Evolutionary conservation across 768 basidiomycete genomes (phyloP).

Genomic region (Xerocomus spinulosus): DNA sequence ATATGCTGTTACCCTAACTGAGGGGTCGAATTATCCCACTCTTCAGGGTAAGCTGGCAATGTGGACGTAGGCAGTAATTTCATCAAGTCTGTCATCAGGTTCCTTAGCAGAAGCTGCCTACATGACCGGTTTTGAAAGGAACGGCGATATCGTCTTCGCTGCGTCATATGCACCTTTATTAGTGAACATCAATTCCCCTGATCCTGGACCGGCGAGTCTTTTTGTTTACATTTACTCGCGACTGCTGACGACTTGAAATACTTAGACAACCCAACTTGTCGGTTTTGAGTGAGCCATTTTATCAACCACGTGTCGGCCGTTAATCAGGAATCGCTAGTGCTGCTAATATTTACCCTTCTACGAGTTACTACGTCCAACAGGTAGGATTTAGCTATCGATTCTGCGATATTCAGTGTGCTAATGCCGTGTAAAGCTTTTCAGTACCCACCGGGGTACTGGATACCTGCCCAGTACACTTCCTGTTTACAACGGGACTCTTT

Average conservation of each 20-base stretch:
- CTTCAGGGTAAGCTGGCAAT: slow-evolving; percentile 40
- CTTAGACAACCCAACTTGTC: slow-evolving; percentile 48
- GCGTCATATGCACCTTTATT: slow-evolving; percentile 57
- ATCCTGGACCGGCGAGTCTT: slow-evolving; percentile 45
- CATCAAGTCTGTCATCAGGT: slow-evolving; percentile 25
- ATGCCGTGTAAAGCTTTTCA: slow-evolving; percentile 46
- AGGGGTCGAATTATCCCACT: slow-evolving; percentile 45
- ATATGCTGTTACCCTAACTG: slow-evolving; percentile 50
- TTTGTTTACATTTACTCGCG: slow-evolving; percentile 16
- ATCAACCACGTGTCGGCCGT: not conserved
- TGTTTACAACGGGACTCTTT: slow-evolving; percentile 41
- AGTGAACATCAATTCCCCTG: slow-evolving; percentile 38
- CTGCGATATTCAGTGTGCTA: not conserved
- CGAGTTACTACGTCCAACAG: slow-evolving; percentile 57
- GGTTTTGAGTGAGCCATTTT: slow-evolving; percentile 47
- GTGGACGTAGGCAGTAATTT: not conserved
- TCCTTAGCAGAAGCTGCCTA: slow-evolving; percentile 56
- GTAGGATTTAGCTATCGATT: slow-evolving; percentile 23
- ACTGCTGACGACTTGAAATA: not conserved
- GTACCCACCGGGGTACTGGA: slow-evolving; percentile 52
- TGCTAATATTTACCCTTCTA: slow-evolving; percentile 48
- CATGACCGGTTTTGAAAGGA: slow-evolving; percentile 61
- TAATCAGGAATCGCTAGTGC: slow-evolving; percentile 33
- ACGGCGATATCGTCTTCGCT: slow-evolving; percentile 56
- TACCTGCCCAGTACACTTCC: slow-evolving; percentile 62